phyloP scores from a whole-genome alignment of 805 yeast species.

The Starmerella scarabaei region DNA sequence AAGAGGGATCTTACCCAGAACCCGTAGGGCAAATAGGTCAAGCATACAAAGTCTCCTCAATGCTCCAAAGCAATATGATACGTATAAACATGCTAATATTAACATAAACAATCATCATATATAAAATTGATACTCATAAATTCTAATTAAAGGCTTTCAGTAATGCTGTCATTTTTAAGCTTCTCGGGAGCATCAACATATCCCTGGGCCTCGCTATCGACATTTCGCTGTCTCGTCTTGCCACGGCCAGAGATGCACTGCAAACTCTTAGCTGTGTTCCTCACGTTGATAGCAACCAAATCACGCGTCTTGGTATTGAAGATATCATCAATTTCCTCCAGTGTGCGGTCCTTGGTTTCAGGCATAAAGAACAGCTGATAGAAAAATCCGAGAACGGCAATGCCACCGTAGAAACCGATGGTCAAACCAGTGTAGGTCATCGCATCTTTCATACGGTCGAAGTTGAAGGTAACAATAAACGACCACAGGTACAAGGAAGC shows the following conservation, averaged over 20 bases:
- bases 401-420: conserved; percentile 55
- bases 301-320: conserved; percentile 37
- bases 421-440: conserved; percentile 51
- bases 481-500: conserved; percentile 47
- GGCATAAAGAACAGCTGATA: conserved; percentile 42
- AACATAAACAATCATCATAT: no score
- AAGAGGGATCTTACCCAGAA: no score
- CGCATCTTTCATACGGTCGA: conserved; percentile 41
- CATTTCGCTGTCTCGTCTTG: not conserved
- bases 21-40: no score
- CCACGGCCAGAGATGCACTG: conserved; percentile 9
- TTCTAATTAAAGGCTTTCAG: no score
- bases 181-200: no score
- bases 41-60: no score
- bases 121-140: no score
- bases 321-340: conserved; percentile 58
- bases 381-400: conserved; percentile 41
- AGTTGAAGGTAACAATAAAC: conserved; percentile 52
- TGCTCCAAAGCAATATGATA: no score
- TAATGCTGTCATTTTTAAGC: conserved; percentile 4
- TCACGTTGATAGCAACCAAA: conserved; percentile 21
- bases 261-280: conserved; percentile 2
- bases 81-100: no score
- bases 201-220: no score
- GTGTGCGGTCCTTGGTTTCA: conserved; percentile 57